Base-by-base conservation (phyloP, 1,284 basidiomycete species). In the Tylopilus sp. region DNA sequence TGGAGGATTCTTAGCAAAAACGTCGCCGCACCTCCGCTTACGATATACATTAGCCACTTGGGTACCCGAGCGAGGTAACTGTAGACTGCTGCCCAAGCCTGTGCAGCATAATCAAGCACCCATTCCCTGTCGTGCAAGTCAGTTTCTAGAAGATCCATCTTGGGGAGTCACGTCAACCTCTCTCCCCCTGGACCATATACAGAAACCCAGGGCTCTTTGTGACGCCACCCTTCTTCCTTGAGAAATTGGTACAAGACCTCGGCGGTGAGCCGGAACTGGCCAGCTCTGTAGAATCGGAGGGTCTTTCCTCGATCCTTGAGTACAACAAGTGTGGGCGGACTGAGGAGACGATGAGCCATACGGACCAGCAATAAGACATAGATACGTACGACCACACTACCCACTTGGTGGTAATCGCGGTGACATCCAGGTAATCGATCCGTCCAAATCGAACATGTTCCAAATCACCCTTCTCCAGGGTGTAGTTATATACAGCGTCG, bases 381-480 rank as follows among this genome's bases (percentile, higher is more conserved):
- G 46, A 55, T 29, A 69, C 84, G 54, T 62, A 89, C 89, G 79
- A 77, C 89, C 89, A 91, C 44, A 91, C 67, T 35, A 62, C 74
- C 88, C 88, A 91, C 61, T 86, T 87, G 5, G 87, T 89, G 37
- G 88, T 91, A 55, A 91, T 65, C 46, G 73, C 69, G 3, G 89
- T 91, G 53, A 90, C 89, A 53, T 86, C 82, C 55, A 89, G 69
- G 64, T 91, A 91, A 70, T 91, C 86, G 49, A 91, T 82, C 50
- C 89, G 81, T 42, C 79, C 88, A 77, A 84, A 91, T 46, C 78
- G 79, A 42, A 91, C 78, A 60, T 88, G 64, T 1, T 79, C 79
- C 23, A 89, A 69, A 63, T 87, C 87, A 9, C 73, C 75, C n/a
- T 74, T 76, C 16, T 79, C 64, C 35, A 78, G 50, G 3, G 82